Percentiles rank a stretch among this genome's conserved stretches.
Evolutionary conservation across 257 asterid species (phyloP).

Genomic region (Jacaranda copaia): DNA sequence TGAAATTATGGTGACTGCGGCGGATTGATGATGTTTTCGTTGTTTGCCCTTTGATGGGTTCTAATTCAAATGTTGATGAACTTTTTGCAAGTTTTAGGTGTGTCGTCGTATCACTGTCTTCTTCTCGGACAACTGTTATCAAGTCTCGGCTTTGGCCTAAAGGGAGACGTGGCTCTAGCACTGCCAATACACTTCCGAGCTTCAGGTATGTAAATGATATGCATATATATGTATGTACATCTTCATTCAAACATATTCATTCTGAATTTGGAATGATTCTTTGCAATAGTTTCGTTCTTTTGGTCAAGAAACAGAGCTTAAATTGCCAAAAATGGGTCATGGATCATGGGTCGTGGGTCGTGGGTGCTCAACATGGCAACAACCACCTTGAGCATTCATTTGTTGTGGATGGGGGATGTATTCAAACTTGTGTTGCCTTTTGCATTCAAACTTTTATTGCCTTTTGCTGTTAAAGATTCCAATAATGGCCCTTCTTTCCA

Average conservation of each 20-base stretch:
- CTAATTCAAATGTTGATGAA: not conserved
- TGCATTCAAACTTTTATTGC: not conserved
- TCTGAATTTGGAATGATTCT: not conserved
- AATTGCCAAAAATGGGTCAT: not conserved
- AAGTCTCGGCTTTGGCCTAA: conserved; percentile 51
- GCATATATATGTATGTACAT: too few relatives aligned
- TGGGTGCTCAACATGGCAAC: too few relatives aligned
- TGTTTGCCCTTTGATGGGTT: not conserved
- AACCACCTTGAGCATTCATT: too few relatives aligned
- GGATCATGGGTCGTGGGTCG: not conserved
- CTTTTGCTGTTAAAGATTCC: not conserved
- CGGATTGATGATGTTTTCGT: not conserved
- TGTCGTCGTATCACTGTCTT: conserved; percentile 20
- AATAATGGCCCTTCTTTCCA: too few relatives aligned
- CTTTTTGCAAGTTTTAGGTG: conserved; percentile 24
- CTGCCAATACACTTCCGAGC: conserved; percentile 43
- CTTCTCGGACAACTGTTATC: conserved; percentile 31
- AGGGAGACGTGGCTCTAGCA: conserved; percentile 36
- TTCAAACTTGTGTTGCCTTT: not conserved
- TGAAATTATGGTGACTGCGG: not conserved
- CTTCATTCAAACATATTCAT: not conserved
- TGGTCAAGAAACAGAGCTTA: not conserved
- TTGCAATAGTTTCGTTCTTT: not conserved
- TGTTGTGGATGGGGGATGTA: too few relatives aligned
- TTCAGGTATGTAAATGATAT: conserved; percentile 44